These are phyloP conservation scores for Verticillium nubilum DNA, from an alignment of 2,329 filamentous ascomycete genomes.

Conservation along the genomic window DNA sequence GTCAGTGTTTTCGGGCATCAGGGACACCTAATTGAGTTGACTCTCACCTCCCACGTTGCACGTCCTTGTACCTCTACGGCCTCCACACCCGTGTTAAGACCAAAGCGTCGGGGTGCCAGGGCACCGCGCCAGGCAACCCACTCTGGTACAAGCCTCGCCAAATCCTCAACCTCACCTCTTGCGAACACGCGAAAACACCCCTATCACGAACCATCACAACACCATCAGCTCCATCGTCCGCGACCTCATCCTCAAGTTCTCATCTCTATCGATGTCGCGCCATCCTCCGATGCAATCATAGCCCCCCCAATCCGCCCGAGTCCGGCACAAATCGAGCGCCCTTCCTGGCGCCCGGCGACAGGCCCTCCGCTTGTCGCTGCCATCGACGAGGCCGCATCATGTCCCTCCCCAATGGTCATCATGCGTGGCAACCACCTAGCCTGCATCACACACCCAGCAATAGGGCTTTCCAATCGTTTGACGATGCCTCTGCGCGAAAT, in stretches of 20 bases:
- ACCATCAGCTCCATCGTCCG: slow-evolving; percentile 34
- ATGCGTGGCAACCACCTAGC: slow-evolving; percentile 57
- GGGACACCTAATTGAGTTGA: background rate
- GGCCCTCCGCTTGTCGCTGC: slow-evolving; percentile 38
- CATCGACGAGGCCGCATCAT: slow-evolving; percentile 50
- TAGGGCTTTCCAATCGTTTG: slow-evolving; percentile 50
- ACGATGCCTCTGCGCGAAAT: slow-evolving; percentile 52
- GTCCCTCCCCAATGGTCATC: slow-evolving; percentile 63
- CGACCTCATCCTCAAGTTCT: slow-evolving; percentile 29
- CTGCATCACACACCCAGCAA: slow-evolving; percentile 40
- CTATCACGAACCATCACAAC: slow-evolving; percentile 46
- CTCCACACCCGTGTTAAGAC: background rate
- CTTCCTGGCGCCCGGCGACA: slow-evolving; percentile 51
- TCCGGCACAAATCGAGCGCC: slow-evolving; percentile 46
- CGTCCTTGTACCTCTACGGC: background rate
- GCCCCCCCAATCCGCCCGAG: slow-evolving; percentile 37
- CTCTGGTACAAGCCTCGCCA: slow-evolving; percentile 25
- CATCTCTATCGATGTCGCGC: slow-evolving; percentile 50
- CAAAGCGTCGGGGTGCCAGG: background rate
- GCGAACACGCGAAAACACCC: slow-evolving; percentile 44
- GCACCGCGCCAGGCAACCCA: background rate
- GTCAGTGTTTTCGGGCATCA: too few species aligned
- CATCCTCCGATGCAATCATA: slow-evolving; percentile 45
- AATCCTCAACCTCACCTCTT: slow-evolving; percentile 53
- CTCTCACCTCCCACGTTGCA: background rate